Base-by-base conservation (phyloP, 345 rosid species). In the Erysimum cheiranthoides region DNA sequence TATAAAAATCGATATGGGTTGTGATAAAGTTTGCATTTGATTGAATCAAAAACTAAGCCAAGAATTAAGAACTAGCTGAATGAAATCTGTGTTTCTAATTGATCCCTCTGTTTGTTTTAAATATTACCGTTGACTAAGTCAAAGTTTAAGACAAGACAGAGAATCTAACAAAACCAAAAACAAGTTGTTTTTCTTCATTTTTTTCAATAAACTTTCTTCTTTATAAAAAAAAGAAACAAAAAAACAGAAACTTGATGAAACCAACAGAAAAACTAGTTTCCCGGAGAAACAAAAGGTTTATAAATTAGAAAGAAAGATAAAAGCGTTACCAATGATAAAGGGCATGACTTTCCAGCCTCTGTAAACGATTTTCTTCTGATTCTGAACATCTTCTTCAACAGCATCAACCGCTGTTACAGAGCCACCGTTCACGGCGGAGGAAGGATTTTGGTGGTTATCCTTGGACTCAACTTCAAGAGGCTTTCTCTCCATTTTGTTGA, bases 271-370 rank as follows among this genome's bases (percentile, higher is more conserved):
- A 38, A 11, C 47, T 3, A 27, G n/a, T 27, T 65, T 13, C 3
- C 3, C 9, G 27, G 5, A 50, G 35, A 25, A 17, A 38, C 61
- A 28, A 35, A 53, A 6, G 35, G 40, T 8, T 7, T 46, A n/a
- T 0, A 46, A 46, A 46, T 6, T n/a, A 46, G 25, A n/a, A 10
- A 35, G 1, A 35, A 35, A 35, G 5, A 35, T 5, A 40, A 12
- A 46, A 16, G 27, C 3, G 18, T 21, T 50, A 89, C 95, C 92
- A 66, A 89, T 87, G 43, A 89, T 85, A 63, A 79, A 87, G 53
- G 92, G 95, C 92, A 87, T 89, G 78, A 78, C 86, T 78, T 79
- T 87, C 95, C 95, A 89, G 61, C 95, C 95, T 77, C 87, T 87
- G 62, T 81, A 85, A 27, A 83, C 76, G 36, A 81, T 25, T 75